Conservation (phyloP, 148 eudicot genomes). For the Arbutus unedo region DNA sequence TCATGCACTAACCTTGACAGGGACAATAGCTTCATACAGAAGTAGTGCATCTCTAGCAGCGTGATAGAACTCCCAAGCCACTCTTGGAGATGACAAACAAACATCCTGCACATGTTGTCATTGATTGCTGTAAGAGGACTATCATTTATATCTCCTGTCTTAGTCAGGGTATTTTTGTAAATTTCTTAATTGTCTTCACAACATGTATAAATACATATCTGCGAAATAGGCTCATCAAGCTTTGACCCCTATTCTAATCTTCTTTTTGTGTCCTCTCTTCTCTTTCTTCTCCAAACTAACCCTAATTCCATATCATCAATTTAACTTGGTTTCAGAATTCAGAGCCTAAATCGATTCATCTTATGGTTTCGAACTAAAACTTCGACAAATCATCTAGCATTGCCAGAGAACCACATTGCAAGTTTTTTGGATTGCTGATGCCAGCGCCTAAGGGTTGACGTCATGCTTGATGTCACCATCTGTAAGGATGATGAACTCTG, state of each 20-base stretch:
- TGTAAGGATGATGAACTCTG: background rate
- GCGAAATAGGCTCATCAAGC: background rate
- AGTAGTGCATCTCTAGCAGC: constrained; percentile 86
- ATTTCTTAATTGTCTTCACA: background rate
- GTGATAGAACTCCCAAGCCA: constrained; percentile 80
- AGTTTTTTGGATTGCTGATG: background rate
- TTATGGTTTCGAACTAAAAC: background rate
- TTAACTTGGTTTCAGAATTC: background rate
- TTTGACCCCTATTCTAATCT: background rate
- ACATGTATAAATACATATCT: background rate
- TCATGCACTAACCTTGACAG: constrained; percentile 73
- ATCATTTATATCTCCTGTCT: background rate
- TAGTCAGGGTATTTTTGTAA: background rate
- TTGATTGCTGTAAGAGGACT: background rate
- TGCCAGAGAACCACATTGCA: background rate
- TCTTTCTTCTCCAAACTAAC: background rate
- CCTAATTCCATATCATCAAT: background rate
- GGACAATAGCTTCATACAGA: constrained; percentile 84
- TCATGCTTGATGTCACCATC: background rate
- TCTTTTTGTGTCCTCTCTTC: background rate
- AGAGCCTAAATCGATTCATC: background rate
- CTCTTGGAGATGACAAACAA: constrained; percentile 83
- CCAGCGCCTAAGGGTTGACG: background rate
- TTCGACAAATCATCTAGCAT: background rate
- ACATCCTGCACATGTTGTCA: constrained; percentile 67